These are phyloP conservation scores for Diddensiella santjacobensis DNA, from an alignment of 805 yeast genomes.

Conservation along the genomic window DNA sequence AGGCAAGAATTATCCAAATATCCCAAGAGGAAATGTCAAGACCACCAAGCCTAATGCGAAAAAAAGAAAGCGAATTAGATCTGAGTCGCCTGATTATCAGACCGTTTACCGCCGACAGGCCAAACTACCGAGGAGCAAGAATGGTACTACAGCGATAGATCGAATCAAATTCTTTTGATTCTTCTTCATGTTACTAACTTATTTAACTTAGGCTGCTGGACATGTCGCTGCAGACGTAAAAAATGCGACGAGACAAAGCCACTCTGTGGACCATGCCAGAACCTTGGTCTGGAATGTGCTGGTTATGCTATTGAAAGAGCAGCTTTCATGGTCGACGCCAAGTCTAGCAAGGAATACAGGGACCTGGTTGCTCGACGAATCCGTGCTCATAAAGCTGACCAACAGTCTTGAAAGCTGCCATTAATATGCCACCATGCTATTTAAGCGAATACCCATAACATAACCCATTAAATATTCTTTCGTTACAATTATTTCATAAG, in stretches of 20 bases:
- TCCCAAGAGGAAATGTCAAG: too few relatives aligned
- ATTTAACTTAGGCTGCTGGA: slow-evolving; percentile 62
- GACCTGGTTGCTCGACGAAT: slow-evolving; percentile 5
- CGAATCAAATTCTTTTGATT: not conserved
- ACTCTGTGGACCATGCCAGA: slow-evolving; percentile 51
- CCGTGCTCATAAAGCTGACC: not conserved
- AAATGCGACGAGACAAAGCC: slow-evolving; percentile 69
- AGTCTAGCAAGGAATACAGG: slow-evolving; percentile 12
- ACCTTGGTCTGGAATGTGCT: slow-evolving; percentile 57
- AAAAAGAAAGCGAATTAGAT: not conserved
- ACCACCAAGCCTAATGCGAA: too few relatives aligned
- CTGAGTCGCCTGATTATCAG: not conserved
- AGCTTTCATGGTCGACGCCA: slow-evolving; percentile 43
- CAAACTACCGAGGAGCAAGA: slow-evolving; percentile 6
- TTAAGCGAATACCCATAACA: too few relatives aligned
- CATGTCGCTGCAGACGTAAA: slow-evolving; percentile 68
- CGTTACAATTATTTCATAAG: too few relatives aligned
- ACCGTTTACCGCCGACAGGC: not conserved
- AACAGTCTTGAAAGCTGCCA: too few relatives aligned
- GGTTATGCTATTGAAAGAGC: slow-evolving; percentile 52
- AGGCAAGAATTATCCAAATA: too few relatives aligned
- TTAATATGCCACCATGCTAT: too few relatives aligned
- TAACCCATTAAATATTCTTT: too few relatives aligned
- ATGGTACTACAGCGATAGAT: not conserved
- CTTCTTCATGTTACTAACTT: not conserved